These are phyloP conservation scores for Mucuna pruriens DNA, from an alignment of 306 rosid species.

Conservation along the genomic window DNA sequence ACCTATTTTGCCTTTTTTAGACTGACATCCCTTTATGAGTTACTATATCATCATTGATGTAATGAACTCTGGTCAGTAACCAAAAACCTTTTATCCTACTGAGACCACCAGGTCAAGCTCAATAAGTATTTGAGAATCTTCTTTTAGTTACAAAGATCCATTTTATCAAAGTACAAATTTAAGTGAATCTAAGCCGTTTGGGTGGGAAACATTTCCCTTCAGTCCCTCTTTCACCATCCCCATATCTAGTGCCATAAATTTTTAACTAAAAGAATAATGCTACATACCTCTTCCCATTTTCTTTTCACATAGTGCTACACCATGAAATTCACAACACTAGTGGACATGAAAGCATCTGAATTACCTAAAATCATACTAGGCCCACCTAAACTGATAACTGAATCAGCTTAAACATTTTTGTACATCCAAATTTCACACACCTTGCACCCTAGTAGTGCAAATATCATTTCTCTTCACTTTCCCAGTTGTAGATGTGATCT, in stretches of 20 bases:
- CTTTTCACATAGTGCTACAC: not conserved
- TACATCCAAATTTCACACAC: constrained; percentile 2
- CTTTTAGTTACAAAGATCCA: not conserved
- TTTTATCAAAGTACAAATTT: not conserved
- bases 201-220: not conserved
- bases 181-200: not conserved
- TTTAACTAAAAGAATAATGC: not conserved
- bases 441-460: not conserved
- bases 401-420: not conserved
- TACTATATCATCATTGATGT: not conserved
- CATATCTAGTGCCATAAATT: not conserved
- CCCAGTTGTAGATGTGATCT: not conserved
- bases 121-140: not conserved
- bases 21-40: not conserved
- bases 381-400: constrained; percentile 7
- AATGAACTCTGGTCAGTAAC: not conserved
- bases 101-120: not conserved
- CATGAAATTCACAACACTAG: not conserved
- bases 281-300: not conserved
- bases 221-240: not conserved
- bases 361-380: not conserved
- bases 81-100: not conserved
- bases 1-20: not conserved
- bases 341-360: not conserved
- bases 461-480: not conserved